A percentile compares a stretch with the other conserved stretches of the same genome.
These are phyloP conservation scores for Medicago ruthenica DNA, from an alignment of 306 rosid genomes.

Conservation along the genomic window DNA sequence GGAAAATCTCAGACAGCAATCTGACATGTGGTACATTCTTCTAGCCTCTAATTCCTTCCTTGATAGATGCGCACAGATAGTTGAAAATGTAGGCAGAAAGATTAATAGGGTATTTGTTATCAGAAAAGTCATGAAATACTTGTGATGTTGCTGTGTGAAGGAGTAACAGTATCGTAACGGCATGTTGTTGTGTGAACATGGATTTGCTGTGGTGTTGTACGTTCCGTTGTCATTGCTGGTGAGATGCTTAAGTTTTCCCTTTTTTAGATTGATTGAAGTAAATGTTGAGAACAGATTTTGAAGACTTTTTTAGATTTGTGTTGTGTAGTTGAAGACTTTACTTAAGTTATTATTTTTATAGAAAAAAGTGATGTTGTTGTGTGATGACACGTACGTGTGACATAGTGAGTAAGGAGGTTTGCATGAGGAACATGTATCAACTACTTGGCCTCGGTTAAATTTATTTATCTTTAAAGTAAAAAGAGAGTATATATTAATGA, in stretches of 20 bases:
- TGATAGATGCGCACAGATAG: too few relatives aligned
- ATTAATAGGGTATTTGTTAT: too few relatives aligned
- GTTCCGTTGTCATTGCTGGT: slow-evolving; percentile 57
- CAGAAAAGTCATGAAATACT: too few relatives aligned
- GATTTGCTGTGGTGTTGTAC: slow-evolving; percentile 61
- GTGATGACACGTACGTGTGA: slow-evolving; percentile 69
- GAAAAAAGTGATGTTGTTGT: slow-evolving; percentile 31
- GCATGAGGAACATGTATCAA: slow-evolving; percentile 92
- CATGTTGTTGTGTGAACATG: slow-evolving; percentile 64
- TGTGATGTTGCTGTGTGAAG: too few relatives aligned
- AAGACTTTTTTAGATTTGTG: too few relatives aligned
- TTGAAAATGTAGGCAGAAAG: too few relatives aligned
- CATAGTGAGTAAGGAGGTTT: slow-evolving; percentile 68
- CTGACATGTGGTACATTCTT: too few relatives aligned
- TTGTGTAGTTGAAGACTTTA: too few relatives aligned
- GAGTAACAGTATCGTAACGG: slow-evolving; percentile 38
- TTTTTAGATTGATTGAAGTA: background rate
- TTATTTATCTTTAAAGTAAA: background rate
- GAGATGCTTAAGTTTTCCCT: background rate
- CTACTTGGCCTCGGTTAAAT: slow-evolving; percentile 6
- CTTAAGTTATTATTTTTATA: slow-evolving; percentile 39
- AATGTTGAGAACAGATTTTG: background rate
- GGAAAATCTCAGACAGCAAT: too few relatives aligned
- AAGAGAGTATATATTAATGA: background rate
- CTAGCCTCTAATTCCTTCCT: too few relatives aligned